A percentile compares a stretch with the other conserved stretches of the same genome.
These are phyloP conservation scores for Agaricus subrufescens DNA, from an alignment of 768 basidiomycete species.

Conservation along the genomic window DNA sequence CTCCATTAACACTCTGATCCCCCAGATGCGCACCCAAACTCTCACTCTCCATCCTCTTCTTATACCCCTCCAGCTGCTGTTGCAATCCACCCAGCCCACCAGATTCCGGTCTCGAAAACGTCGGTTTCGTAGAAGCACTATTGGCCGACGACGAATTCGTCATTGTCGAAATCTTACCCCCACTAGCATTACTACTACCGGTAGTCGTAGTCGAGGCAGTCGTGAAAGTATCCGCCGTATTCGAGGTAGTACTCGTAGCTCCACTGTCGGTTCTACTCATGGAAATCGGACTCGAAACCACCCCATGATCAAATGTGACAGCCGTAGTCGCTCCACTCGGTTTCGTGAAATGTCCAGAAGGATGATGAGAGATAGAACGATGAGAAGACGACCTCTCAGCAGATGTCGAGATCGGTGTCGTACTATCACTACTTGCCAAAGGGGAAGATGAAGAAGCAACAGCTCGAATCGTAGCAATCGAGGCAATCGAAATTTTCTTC, in stretches of 20 bases:
- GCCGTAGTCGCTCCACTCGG: constrained; percentile 60
- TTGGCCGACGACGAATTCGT: constrained; percentile 46
- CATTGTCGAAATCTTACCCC: neutral
- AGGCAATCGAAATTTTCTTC: constrained; percentile 27
- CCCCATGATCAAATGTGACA: constrained; percentile 34
- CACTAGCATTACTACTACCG: neutral
- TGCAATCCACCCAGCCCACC: constrained; percentile 49
- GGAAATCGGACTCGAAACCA: constrained; percentile 7
- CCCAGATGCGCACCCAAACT: constrained; percentile 13
- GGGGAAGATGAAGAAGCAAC: neutral
- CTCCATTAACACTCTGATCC: neutral
- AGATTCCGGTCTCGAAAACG: constrained; percentile 42
- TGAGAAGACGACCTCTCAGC: constrained; percentile 32
- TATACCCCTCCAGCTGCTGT: constrained; percentile 39
- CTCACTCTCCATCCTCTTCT: constrained; percentile 21
- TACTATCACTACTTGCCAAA: neutral
- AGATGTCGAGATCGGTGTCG: constrained; percentile 30
- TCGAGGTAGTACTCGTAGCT: too few species aligned
- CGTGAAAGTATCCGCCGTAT: neutral
- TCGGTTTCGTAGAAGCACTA: constrained; percentile 37
- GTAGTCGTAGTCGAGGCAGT: neutral
- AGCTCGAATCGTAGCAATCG: constrained; percentile 29
- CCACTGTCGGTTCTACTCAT: constrained; percentile 44
- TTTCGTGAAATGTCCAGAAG: constrained; percentile 42
- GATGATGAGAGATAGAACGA: constrained; percentile 25